A percentile compares a stretch with the other conserved stretches of the same genome.
Evolutionary conservation across 2,329 filamentous ascomycete genomes (phyloP).

Genomic region (Alternaria gansuensis): DNA sequence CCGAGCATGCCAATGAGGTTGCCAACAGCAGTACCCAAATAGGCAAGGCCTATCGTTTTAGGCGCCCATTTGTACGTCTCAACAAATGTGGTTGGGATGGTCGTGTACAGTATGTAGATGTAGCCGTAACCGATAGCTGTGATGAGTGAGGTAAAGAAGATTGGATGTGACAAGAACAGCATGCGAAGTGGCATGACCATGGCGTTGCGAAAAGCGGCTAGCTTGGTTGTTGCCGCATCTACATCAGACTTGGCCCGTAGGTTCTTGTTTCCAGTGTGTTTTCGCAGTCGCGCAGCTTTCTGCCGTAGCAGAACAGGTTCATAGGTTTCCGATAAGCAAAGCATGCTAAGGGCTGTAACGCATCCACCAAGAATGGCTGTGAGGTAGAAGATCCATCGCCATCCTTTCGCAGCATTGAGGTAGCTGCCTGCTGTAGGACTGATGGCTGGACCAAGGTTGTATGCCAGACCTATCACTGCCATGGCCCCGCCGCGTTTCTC

Average conservation of each 20-base stretch:
- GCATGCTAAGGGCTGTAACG: conserved; percentile 47
- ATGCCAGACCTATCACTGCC: conserved; percentile 29
- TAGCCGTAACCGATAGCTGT: conserved; percentile 55
- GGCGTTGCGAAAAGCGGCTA: conserved; percentile 47
- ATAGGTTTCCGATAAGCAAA: conserved; percentile 37
- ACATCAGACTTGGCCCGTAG: conserved; percentile 39
- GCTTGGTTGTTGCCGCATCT: conserved; percentile 43
- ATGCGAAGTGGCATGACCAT: conserved; percentile 61
- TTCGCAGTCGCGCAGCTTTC: conserved; percentile 41
- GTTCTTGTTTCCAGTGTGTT: conserved; percentile 42
- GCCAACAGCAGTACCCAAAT: conserved; percentile 42
- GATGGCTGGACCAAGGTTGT: conserved; percentile 31
- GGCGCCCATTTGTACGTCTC: conserved; percentile 31
- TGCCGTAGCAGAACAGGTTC: conserved; percentile 48
- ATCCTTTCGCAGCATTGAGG: conserved; percentile 26
- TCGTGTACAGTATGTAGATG: conserved; percentile 43
- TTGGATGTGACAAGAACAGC: conserved; percentile 61
- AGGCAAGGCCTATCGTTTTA: conserved; percentile 33
- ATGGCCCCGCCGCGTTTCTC: conserved; percentile 36
- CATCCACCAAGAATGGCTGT: conserved; percentile 9
- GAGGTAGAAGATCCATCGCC: conserved; percentile 30
- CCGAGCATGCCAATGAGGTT: conserved; percentile 46
- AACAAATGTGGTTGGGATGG: conserved; percentile 35
- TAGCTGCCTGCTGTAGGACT: conserved; percentile 32
- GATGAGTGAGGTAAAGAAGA: conserved; percentile 60